Evolutionary conservation across 2,329 filamentous ascomycete species (phyloP), one percentile per base, ranked within the genome.

Genomic region (Monosporascus sp.): DNA sequence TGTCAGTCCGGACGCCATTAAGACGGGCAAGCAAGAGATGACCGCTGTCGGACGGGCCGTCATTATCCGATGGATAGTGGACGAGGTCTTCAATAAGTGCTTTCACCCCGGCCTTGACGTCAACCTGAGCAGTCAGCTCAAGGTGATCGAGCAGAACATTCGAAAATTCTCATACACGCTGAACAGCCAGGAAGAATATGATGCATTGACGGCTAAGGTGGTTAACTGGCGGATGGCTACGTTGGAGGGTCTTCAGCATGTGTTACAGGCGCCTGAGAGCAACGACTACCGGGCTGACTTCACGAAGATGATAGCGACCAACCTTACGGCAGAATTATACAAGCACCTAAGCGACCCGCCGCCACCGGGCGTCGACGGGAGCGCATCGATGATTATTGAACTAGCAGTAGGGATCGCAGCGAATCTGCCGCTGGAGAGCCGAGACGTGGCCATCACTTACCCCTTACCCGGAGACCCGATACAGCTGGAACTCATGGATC

Each of bases 1-100:
- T 52, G 89, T 96, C 59, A 97, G 93, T 69, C 80, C 87, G 50
- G 92, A 96, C 64, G 93, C 91, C 1, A 79, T 95, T 51, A 83
- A 86, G 63, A 91, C 87, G 9, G 94, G 92, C 56, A 96, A 92
- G 67, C 92, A 97, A 70, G 94, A 99, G 71, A 99, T 99, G 94
- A 97, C 91, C 7, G 92, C 92, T 5, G 88, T 96, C 24, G 94
- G 94, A 17, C 85, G 93, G 51, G 91, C 93, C 14, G 85, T 92
- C 59, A 91, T 99, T 61, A 89, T 89, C 27, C 84, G 86, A 56
- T 99, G 93, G 91, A 75, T 99, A 6, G 86, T 93, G 24, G 90
- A 96, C 47, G 90, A 96, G 66, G 83, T 97, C 44, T 96, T 97
- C 69, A 86, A 95, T 69, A 86, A 87, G 51, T 92, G 88, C 71